Percentiles rank a stretch among this genome's conserved stretches.
These are phyloP conservation scores for Aplosporella prunicola DNA, from an alignment of 2,329 filamentous ascomycete genomes.

Conservation along the genomic window DNA sequence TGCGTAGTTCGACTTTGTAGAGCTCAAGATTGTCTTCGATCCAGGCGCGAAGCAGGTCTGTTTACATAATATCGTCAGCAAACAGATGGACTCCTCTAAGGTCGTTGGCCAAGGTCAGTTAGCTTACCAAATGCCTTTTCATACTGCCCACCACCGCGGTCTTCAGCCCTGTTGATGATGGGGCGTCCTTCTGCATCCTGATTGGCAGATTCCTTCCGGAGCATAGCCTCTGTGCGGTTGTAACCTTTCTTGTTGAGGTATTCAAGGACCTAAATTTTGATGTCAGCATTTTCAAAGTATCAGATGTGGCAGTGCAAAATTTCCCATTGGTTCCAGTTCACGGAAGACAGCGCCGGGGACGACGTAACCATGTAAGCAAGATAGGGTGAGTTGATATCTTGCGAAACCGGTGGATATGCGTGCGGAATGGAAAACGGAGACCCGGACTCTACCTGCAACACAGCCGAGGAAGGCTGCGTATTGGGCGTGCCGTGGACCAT, in stretches of 20 bases:
- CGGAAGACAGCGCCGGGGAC: too few species aligned
- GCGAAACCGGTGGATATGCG: too few species aligned
- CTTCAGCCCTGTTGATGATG: conserved; percentile 55
- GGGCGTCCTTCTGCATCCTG: conserved; percentile 74
- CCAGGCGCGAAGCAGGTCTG: conserved; percentile 64
- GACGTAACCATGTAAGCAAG: conserved; percentile 1
- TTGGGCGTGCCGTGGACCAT: too few species aligned
- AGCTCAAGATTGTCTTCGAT: conserved; percentile 87
- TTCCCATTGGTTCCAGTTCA: neutral
- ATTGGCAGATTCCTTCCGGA: conserved; percentile 80
- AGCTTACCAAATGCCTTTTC: conserved; percentile 54
- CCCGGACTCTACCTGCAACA: too few species aligned
- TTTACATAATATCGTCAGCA: conserved; percentile 5
- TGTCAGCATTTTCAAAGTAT: neutral
- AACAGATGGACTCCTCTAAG: too few species aligned
- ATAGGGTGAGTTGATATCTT: too few species aligned
- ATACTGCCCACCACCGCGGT: conserved; percentile 66
- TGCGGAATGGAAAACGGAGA: too few species aligned
- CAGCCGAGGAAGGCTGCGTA: too few species aligned
- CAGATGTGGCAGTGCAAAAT: neutral
- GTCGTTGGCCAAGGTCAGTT: conserved; percentile 15
- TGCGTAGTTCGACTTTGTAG: conserved; percentile 87
- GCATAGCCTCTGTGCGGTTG: conserved; percentile 81
- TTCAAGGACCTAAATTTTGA: conserved; percentile 61
- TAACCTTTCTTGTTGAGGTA: conserved; percentile 95